Evolutionary conservation across 208 protist species (phyloP).

Genomic region (Crithidia thermophila): DNA sequence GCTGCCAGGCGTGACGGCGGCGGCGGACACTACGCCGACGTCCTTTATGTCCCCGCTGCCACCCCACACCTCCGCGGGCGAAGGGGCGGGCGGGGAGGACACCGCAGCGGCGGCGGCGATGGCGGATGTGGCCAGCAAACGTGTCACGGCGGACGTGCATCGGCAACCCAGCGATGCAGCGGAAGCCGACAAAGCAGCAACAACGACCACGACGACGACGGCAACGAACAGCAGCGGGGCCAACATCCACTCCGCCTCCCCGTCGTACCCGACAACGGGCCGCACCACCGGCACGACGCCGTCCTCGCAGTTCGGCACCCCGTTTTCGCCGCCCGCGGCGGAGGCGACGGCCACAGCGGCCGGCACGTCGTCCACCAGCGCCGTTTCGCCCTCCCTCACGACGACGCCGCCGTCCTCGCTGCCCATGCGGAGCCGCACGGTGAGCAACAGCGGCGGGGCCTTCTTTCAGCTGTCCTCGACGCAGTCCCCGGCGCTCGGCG

Average conservation of each 20-base stretch:
- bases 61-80: not conserved
- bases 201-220: not conserved
- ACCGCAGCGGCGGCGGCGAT: not conserved
- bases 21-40: slow-evolving; percentile 4
- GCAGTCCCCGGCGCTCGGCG: not conserved
- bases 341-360: not conserved
- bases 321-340: not conserved
- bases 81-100: not conserved
- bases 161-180: too few relatives aligned
- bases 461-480: slow-evolving; percentile 3
- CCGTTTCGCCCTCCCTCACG: slow-evolving; percentile 9
- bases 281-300: slow-evolving; percentile 8
- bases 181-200: not conserved
- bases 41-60: slow-evolving; percentile 5
- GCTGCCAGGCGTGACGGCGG: too few relatives aligned
- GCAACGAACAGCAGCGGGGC: not conserved
- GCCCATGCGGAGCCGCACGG: slow-evolving; percentile 18
- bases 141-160: too few relatives aligned
- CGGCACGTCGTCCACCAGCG: not conserved
- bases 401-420: slow-evolving; percentile 17
- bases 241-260: slow-evolving; percentile 7
- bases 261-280: not conserved
- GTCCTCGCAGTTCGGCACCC: slow-evolving; percentile 3
- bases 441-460: slow-evolving; percentile 7
- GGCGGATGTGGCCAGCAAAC: too few relatives aligned